Evolutionary conservation across 768 basidiomycete genomes (phyloP).

Genomic region (Pleurotus pulmonarius): DNA sequence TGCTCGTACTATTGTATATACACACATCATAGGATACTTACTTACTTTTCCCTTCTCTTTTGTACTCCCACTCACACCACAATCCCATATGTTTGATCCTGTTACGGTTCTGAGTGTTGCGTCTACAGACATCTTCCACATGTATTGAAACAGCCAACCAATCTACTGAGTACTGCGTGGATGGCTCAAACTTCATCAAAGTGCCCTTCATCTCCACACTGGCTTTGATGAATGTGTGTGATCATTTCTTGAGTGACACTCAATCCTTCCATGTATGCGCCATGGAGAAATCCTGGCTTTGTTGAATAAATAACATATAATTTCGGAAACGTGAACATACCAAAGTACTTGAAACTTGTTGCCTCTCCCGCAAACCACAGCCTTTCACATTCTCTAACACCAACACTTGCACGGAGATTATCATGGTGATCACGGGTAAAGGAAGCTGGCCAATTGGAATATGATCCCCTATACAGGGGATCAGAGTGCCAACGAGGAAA

Average conservation of each 20-base stretch:
- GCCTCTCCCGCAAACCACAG: constrained; percentile 67
- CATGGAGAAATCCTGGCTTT: constrained; percentile 48
- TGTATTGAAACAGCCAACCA: too few species aligned
- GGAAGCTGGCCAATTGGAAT: constrained; percentile 67
- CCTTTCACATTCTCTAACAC: constrained; percentile 14
- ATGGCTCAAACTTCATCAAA: neutral
- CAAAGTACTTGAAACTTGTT: constrained; percentile 53
- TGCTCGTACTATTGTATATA: too few species aligned
- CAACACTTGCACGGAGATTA: constrained; percentile 57
- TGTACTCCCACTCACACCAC: neutral
- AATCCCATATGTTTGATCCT: too few species aligned
- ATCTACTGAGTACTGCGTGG: too few species aligned
- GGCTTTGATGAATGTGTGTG: constrained; percentile 29
- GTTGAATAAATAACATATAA: neutral
- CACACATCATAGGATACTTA: too few species aligned
- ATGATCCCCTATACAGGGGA: constrained; percentile 56
- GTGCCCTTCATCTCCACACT: neutral
- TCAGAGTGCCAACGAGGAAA: constrained; percentile 53
- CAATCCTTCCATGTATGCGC: constrained; percentile 54
- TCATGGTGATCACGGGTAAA: constrained; percentile 50
- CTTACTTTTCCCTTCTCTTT: neutral
- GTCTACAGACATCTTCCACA: too few species aligned
- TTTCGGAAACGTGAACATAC: constrained; percentile 29
- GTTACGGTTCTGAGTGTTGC: too few species aligned
- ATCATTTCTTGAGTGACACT: constrained; percentile 35